Percentiles rank a stretch among this genome's conserved stretches.
Evolutionary conservation across 2,329 filamentous ascomycete species (phyloP).

Genomic region (Colletotrichum sp.): DNA sequence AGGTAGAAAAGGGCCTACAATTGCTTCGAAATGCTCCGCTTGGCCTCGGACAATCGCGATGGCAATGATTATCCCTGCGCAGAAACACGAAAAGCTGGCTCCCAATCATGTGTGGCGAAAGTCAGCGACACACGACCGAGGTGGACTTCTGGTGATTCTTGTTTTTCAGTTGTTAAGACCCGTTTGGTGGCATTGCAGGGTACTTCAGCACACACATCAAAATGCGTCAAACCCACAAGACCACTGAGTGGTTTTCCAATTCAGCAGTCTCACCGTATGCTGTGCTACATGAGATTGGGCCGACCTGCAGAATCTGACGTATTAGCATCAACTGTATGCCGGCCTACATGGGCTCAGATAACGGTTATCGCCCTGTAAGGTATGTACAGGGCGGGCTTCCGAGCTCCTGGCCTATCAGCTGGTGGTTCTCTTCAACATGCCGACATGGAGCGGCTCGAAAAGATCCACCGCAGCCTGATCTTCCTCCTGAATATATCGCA

Average conservation of each 20-base stretch:
- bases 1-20: not conserved
- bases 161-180: too few relatives aligned
- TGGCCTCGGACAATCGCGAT: not conserved
- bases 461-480: not conserved
- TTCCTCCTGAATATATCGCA: not conserved
- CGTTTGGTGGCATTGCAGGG: too few relatives aligned
- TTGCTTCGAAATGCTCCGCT: accelerated
- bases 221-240: too few relatives aligned
- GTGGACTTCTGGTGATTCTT: too few relatives aligned
- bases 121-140: too few relatives aligned
- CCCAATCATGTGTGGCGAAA: too few relatives aligned
- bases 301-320: not conserved
- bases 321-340: not conserved
- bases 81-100: too few relatives aligned
- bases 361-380: not conserved
- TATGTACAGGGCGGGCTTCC: not conserved
- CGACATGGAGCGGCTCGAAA: not conserved
- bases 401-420: not conserved
- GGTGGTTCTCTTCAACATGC: accelerated
- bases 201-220: too few relatives aligned
- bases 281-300: not conserved
- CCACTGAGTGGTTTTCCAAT: too few relatives aligned
- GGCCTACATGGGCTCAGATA: not conserved
- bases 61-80: not conserved
- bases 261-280: not conserved